Evolutionary conservation across 1,139 yeast species (phyloP).

Genomic region (Pichia norvegensis): DNA sequence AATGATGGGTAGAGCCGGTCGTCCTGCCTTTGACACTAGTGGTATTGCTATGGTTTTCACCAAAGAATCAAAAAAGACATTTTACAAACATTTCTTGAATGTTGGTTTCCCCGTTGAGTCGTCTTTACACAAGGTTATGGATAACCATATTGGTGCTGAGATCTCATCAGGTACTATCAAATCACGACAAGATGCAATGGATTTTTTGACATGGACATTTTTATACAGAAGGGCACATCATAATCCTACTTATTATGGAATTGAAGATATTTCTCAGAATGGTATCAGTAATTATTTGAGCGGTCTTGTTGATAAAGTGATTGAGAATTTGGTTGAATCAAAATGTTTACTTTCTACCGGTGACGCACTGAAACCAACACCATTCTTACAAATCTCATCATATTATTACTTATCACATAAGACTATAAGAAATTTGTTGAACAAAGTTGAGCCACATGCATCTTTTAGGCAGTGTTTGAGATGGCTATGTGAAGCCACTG

Average conservation of each 20-base stretch:
- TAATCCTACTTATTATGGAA: conserved; percentile 91
- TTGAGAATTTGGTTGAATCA: conserved; percentile 62
- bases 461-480: conserved; percentile 63
- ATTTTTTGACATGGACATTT: conserved; percentile 92
- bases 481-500: conserved; percentile 72
- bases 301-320: conserved; percentile 59
- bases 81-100: conserved; percentile 88
- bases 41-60: conserved; percentile 95
- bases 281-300: conserved; percentile 71
- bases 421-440: conserved; percentile 66
- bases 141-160: conserved; percentile 95
- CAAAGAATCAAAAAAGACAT: conserved; percentile 82
- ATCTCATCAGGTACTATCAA: conserved; percentile 80
- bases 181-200: conserved; percentile 82
- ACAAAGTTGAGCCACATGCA: conserved; percentile 42
- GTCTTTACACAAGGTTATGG: conserved; percentile 83
- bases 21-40: conserved; percentile 93
- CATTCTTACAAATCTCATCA: conserved; percentile 77
- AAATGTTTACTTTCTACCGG: conserved; percentile 56
- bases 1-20: conserved; percentile 93
- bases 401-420: conserved; percentile 90
- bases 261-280: conserved; percentile 58
- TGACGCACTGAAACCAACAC: conserved; percentile 55
- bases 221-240: conserved; percentile 88
- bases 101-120: conserved; percentile 98